Conservation (phyloP, 495 filamentous ascomycete genomes). For the Aspergillus baeticus region DNA sequence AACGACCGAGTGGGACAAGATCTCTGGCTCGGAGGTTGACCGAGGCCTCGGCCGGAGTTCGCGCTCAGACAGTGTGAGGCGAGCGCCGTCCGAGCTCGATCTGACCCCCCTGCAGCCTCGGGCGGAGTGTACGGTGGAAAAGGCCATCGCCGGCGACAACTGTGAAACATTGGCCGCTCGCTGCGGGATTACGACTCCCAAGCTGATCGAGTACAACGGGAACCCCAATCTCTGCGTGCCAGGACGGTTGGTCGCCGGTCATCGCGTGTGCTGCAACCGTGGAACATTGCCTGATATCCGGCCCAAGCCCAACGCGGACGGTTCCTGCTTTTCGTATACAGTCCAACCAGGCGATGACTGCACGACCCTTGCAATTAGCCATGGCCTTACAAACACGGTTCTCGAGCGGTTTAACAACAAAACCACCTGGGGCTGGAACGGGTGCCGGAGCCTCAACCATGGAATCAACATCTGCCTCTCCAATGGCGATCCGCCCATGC, state of each 20-base stretch:
- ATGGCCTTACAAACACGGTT: constrained; percentile 11
- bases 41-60: no score
- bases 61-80: no score
- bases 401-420: constrained; percentile 41
- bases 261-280: background rate
- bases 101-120: background rate
- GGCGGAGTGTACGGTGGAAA: background rate
- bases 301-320: constrained; percentile 32
- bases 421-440: constrained; percentile 34
- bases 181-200: constrained; percentile 2
- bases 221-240: background rate
- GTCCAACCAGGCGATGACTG: constrained; percentile 33
- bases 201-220: constrained; percentile 3
- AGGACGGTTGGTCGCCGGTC: background rate
- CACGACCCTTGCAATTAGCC: background rate
- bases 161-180: constrained; percentile 5
- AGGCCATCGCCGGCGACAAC: constrained; percentile 1
- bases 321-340: constrained; percentile 38
- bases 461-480: constrained; percentile 46
- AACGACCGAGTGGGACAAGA: background rate
- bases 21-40: background rate
- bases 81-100: no score
- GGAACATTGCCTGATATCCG: constrained; percentile 5
- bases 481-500: constrained; percentile 44
- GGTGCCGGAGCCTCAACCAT: constrained; percentile 13